phyloP scores from a whole-genome alignment of 768 basidiomycete genomes.

The Lactarius quietus region DNA sequence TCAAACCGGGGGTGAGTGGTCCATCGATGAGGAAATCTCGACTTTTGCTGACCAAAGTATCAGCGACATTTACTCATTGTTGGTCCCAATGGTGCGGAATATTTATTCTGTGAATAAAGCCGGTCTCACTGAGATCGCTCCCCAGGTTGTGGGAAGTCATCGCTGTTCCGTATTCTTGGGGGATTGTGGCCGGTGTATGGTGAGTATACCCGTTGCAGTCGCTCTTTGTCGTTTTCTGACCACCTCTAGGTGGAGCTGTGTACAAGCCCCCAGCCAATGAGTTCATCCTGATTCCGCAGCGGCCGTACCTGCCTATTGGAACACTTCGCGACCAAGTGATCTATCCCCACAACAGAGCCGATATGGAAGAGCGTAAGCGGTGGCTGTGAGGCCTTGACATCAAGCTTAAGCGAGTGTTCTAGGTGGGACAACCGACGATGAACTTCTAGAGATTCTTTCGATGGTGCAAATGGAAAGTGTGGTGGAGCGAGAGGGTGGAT shows the following conservation, averaged over 20 bases:
- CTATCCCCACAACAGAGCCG: slow-evolving; percentile 80
- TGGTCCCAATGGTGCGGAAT: slow-evolving; percentile 77
- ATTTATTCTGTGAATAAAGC: neutral
- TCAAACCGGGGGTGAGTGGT: slow-evolving; percentile 73
- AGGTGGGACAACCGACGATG: slow-evolving; percentile 72
- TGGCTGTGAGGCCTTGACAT: neutral
- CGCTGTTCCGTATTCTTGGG: slow-evolving; percentile 92
- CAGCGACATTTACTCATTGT: slow-evolving; percentile 91
- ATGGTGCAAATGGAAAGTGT: slow-evolving; percentile 82
- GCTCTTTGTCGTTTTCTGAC: neutral
- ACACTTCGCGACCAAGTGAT: slow-evolving; percentile 95
- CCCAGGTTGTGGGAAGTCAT: slow-evolving; percentile 81
- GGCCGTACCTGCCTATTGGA: slow-evolving; percentile 91
- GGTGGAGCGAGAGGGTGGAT: slow-evolving; percentile 95
- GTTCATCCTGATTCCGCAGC: slow-evolving; percentile 93
- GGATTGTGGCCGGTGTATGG: slow-evolving; percentile 91
- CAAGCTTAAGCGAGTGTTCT: neutral
- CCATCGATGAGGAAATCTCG: neutral
- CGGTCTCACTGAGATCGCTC: neutral
- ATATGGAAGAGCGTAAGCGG: slow-evolving; percentile 67
- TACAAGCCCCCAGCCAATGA: slow-evolving; percentile 84
- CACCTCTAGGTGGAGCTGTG: slow-evolving; percentile 58
- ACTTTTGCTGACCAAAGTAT: neutral
- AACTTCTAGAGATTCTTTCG: slow-evolving; percentile 66
- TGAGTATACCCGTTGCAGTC: slow-evolving; percentile 11